Evolutionary conservation across 2,329 filamentous ascomycete species (phyloP), one percentile per base, ranked within the genome.

Genomic region (Cladosporium sp.): DNA sequence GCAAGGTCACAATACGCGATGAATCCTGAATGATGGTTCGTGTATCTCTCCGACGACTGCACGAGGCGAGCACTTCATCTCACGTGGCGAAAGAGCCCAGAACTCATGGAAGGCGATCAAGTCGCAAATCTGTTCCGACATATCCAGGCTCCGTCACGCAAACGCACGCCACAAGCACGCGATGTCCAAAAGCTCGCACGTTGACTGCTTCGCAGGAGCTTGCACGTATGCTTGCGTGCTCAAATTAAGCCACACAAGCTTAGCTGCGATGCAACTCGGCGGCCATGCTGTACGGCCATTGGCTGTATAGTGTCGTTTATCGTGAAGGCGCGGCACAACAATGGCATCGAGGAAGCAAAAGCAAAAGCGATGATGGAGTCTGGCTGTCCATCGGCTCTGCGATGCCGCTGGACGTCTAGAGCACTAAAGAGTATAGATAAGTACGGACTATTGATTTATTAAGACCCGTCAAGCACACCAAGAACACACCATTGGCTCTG

Each of bases 291-390:
- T 14, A 15, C 11, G 2, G 12, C 12, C 4, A 41, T 41, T 41
- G 36, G 36, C 15, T 41, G 15, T 4, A 18, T 2, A 2, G 18
- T 5, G 15, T 41, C 36, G 0, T 81, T 87, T 44, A 41, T 41
- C 36, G 36, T 15, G 86, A 88, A 71, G 86, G 36, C 36, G 15
- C 15, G 36, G 36, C 36, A 18, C 36, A 41, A 41, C 36, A 41
- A 41, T 41, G 36, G 36, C 36, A 18, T 41, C 36, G 36, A 41
- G 36, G 15, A 41, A 41, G 36, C 36, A 41, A 41, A 41, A 41
- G 36, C 36, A 41, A 41, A 41, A 41, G 36, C 15, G 36, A 41
- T 41, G 15, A 41, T 41, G 36, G 15, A 4, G 6, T 18, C 15
- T 4, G 15, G 18, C 36, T 41, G 15, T 14, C 36, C 36, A n/a